A percentile compares a stretch with the other conserved stretches of the same genome.
Evolutionary conservation across 441 rosid genomes (phyloP).

Genomic region (Erodium trifolium): DNA sequence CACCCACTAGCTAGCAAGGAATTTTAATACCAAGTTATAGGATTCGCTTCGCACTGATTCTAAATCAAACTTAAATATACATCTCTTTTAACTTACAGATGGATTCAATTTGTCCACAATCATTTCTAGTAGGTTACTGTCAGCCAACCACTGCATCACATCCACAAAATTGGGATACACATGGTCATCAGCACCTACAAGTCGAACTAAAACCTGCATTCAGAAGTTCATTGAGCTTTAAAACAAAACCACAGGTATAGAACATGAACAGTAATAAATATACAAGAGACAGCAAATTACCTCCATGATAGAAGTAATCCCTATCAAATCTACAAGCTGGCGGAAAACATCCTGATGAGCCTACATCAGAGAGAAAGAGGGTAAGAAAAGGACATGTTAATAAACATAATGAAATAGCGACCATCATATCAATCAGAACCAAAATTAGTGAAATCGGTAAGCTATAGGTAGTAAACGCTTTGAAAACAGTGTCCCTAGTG

Average conservation of each 20-base stretch:
- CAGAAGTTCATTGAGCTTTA: not conserved
- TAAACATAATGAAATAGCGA: not conserved
- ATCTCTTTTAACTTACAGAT: slow-evolving; percentile 47
- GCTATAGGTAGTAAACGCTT: not conserved
- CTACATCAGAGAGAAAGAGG: slow-evolving; percentile 29
- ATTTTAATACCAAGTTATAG: not conserved
- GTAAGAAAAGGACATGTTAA: not conserved
- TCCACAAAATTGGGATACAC: slow-evolving; percentile 87
- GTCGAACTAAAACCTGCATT: slow-evolving; percentile 77
- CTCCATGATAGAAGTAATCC: slow-evolving; percentile 98
- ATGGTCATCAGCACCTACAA: slow-evolving; percentile 94
- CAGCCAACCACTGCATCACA: slow-evolving; percentile 97
- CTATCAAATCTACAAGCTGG: slow-evolving; percentile 81
- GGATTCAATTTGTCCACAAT: slow-evolving; percentile 83
- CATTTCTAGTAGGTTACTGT: slow-evolving; percentile 85
- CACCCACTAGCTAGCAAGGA: not conserved
- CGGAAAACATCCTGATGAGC: slow-evolving; percentile 71
- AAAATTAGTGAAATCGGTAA: not conserved
- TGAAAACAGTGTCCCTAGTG: not conserved
- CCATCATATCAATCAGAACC: not conserved
- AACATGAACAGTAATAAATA: slow-evolving; percentile 5
- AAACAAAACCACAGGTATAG: not conserved
- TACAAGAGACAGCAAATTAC: slow-evolving; percentile 27
- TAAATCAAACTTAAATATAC: not conserved
- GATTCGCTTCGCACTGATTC: not conserved